Base-by-base conservation (phyloP, 805 yeast species). In the Candida parachauliodes region DNA sequence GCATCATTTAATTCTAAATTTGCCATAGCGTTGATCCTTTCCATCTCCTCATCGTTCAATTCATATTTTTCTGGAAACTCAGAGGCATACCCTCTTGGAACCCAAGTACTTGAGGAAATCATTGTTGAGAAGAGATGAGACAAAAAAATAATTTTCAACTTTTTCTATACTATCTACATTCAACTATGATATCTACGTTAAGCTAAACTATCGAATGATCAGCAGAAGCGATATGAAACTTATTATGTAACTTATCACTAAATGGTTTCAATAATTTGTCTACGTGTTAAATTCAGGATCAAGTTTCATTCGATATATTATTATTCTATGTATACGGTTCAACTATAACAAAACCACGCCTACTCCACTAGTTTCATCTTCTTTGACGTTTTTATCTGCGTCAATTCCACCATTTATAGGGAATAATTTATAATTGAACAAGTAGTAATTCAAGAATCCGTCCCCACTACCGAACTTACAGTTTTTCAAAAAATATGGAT, bases 51-150 rank as follows among this genome's bases (percentile, higher is more conserved):
- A 45, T 93, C 98, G 49, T 88, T 81, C 38, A 91, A 66, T 48
- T 87, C 95, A 52, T 88, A 88, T 54, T 83, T 77, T 52, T 79
- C 87, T 5, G 98, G 98, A 55, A 82, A 86, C 60, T 89, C 97
- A 26, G 94, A 77, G 20, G 98, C 94, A 60, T 74, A 84, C 4
- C 98, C 98, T 53, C 96, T 78, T 34, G 98, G 97, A 17, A 91
- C 96, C 98, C 98, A 93, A 36, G 81, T 69, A 34, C 93, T 81
- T 19, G 97, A 83, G 27, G 98, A 88, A 46, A 91, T 83, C 96
- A 89, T 88, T 32, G 8, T n/a, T n/a, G 12, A 21, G 34, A 32
- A 15, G 42, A 34, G 42, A 39, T 39, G 42, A 28, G 38, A 19
- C 18, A n/a, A 28, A 34, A 31, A 41, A 31, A 31, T 20, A 31